Evolutionary conservation across 75 land plant genomes (phyloP).

Genomic region (Cunninghamia lanceolata): DNA sequence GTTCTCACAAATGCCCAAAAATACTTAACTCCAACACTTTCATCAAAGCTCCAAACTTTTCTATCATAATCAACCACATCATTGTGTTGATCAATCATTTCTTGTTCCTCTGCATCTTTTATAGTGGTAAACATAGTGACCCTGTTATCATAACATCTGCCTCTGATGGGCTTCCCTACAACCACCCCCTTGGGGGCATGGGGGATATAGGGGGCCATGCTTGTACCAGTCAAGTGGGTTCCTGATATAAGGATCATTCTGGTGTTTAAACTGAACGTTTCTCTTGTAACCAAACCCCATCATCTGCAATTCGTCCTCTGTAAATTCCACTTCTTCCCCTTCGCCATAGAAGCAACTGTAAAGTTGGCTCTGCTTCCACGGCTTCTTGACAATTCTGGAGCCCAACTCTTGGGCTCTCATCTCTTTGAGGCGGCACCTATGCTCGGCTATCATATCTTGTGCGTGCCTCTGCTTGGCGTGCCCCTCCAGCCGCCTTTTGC

Average conservation of each 20-base stretch:
- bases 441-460: constrained; percentile 29
- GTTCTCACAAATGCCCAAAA: constrained; percentile 85
- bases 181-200: constrained; percentile 76
- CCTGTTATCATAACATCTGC: constrained; percentile 48
- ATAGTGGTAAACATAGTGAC: constrained; percentile 67
- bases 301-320: constrained; percentile 57
- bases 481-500: constrained; percentile 62
- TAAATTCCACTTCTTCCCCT: constrained; percentile 45
- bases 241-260: constrained; percentile 60
- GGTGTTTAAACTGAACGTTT: constrained; percentile 63
- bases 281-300: constrained; percentile 71
- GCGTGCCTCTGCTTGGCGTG: constrained; percentile 37
- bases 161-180: constrained; percentile 65
- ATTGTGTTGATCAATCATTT: constrained; percentile 61
- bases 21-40: constrained; percentile 41
- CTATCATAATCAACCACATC: constrained; percentile 41
- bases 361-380: constrained; percentile 20
- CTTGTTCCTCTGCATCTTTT: constrained; percentile 66
- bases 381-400: background rate
- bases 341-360: constrained; percentile 23
- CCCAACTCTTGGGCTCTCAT: constrained; percentile 22
- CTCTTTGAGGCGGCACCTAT: constrained; percentile 26
- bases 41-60: constrained; percentile 42
- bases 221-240: constrained; percentile 92
- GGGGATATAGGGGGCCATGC: constrained; percentile 85